Evolutionary conservation across 768 basidiomycete species (phyloP).

Genomic region (Russula compacta): DNA sequence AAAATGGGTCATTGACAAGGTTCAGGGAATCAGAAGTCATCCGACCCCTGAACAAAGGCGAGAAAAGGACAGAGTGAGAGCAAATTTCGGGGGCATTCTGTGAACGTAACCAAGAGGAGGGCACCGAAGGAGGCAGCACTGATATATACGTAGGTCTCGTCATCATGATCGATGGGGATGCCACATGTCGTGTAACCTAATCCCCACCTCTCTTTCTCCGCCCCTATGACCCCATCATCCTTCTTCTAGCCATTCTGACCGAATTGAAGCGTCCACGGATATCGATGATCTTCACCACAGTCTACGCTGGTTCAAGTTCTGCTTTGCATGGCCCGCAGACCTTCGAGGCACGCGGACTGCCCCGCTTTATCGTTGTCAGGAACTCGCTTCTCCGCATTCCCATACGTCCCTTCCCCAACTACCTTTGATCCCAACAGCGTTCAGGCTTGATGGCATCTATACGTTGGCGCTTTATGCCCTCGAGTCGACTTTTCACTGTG

Average conservation of each 20-base stretch:
- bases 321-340: too few relatives aligned
- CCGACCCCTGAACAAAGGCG: neutral
- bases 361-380: neutral
- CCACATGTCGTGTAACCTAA: neutral
- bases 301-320: too few relatives aligned
- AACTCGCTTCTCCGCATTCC: neutral
- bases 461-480: neutral
- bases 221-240: neutral
- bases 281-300: too few relatives aligned
- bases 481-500: neutral
- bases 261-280: too few relatives aligned
- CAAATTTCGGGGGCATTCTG: neutral
- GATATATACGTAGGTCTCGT: neutral
- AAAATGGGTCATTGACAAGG: neutral
- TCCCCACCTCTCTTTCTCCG: neutral
- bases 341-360: neutral
- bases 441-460: neutral
- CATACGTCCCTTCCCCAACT: too few relatives aligned
- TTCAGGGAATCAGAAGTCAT: neutral
- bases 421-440: neutral
- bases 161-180: neutral
- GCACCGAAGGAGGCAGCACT: too few relatives aligned
- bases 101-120: conserved; percentile 13
- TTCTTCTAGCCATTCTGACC: neutral
- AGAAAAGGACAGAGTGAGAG: neutral